Percentiles rank a stretch among this genome's conserved stretches.
Evolutionary conservation across 2,329 filamentous ascomycete genomes (phyloP).

Genomic region (Colletotrichum lini): DNA sequence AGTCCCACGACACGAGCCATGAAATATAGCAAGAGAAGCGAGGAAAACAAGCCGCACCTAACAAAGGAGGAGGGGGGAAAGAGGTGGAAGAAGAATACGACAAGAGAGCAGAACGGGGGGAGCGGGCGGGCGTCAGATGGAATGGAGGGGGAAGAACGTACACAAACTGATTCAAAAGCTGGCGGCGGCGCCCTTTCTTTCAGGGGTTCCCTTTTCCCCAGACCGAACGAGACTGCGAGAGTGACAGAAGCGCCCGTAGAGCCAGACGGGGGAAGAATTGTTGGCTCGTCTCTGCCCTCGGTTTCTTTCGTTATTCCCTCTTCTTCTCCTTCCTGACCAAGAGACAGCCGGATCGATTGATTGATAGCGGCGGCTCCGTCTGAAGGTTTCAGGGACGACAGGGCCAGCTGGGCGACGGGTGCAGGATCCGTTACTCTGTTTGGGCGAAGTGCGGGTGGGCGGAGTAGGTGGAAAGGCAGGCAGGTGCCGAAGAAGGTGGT

Average conservation of each 20-base stretch:
- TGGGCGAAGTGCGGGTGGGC: conserved; percentile 30
- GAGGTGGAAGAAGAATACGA: conserved; percentile 16
- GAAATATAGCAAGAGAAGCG: conserved; percentile 10
- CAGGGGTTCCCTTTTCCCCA: conserved; percentile 14
- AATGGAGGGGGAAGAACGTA: conserved; percentile 28
- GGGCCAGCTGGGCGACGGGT: conserved; percentile 16
- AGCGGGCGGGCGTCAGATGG: conserved; percentile 7
- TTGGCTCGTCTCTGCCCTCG: conserved; percentile 8
- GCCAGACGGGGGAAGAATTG: conserved; percentile 16
- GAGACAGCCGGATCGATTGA: conserved; percentile 16
- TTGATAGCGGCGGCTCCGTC: conserved; percentile 25
- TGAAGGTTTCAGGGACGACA: conserved; percentile 21
- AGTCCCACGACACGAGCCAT: conserved; percentile 13
- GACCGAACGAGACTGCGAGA: background rate
- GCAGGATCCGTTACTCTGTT: conserved; percentile 17
- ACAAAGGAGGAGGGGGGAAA: conserved; percentile 30
- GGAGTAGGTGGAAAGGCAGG: conserved; percentile 14
- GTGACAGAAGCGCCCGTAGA: conserved; percentile 2
- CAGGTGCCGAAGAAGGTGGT: conserved; percentile 10
- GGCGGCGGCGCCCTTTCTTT: conserved; percentile 14
- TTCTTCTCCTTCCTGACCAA: background rate
- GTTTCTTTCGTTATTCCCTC: no score
- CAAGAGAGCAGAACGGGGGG: conserved; percentile 21
- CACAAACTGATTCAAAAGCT: conserved; percentile 30
- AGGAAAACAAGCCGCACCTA: conserved; percentile 9